Conservation (phyloP, 805 yeast genomes). For the Metschnikowia similis region DNA sequence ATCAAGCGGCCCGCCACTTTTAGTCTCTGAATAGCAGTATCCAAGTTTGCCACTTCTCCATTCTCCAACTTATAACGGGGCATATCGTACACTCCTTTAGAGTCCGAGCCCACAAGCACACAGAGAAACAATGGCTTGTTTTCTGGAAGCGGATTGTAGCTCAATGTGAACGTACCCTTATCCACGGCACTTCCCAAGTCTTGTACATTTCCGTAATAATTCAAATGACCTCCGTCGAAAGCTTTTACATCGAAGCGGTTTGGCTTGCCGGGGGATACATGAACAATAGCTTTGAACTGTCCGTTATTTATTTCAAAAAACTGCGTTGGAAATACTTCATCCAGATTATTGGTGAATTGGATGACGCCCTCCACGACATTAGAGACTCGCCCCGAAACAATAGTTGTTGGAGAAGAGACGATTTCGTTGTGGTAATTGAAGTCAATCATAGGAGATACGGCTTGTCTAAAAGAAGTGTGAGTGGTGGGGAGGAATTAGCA, state of each 20-base stretch:
- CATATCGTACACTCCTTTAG: conserved; percentile 66
- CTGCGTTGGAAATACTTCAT: conserved; percentile 58
- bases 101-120: conserved; percentile 70
- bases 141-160: conserved; percentile 46
- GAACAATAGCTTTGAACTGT: conserved; percentile 70
- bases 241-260: conserved; percentile 56
- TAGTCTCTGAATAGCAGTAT: conserved; percentile 67
- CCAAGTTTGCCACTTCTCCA: conserved; percentile 62
- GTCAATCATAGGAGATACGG: conserved; percentile 8
- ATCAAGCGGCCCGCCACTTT: conserved; percentile 81
- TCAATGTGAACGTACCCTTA: conserved; percentile 19
- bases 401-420: conserved; percentile 38
- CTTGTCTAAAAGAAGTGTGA: no score
- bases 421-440: conserved; percentile 36
- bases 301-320: conserved; percentile 65
- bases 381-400: conserved; percentile 29
- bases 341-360: conserved; percentile 30
- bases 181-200: conserved; percentile 20
- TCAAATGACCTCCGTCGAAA: conserved; percentile 21
- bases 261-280: conserved; percentile 58
- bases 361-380: conserved; percentile 23
- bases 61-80: conserved; percentile 45
- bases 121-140: conserved; percentile 82
- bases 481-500: no score
- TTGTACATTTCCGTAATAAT: conserved; percentile 32